Evolutionary conservation across 345 rosid genomes (phyloP).

Genomic region (Eucalyptus curtisii): DNA sequence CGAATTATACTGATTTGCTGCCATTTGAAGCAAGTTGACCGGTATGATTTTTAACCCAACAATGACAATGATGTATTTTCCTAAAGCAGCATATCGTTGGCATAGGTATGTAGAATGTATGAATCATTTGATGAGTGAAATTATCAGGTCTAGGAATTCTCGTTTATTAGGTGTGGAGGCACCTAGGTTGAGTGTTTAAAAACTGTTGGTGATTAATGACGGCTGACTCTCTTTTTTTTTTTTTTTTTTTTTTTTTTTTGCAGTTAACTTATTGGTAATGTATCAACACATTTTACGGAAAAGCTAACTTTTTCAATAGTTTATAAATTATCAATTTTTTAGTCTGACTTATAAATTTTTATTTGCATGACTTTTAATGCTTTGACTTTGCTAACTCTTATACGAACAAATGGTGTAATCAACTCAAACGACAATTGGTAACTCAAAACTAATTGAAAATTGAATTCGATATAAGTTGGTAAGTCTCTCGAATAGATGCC

Average conservation of each 20-base stretch:
- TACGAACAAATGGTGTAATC: background rate
- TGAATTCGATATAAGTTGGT: background rate
- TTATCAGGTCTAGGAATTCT: background rate
- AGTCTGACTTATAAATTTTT: background rate
- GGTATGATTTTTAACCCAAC: background rate
- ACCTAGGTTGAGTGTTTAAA: background rate
- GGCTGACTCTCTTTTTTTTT: background rate
- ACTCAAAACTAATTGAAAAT: background rate
- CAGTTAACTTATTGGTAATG: background rate
- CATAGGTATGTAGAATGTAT: background rate
- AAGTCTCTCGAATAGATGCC: background rate
- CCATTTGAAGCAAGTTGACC: background rate
- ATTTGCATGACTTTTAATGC: background rate
- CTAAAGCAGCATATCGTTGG: background rate
- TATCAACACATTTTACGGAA: background rate
- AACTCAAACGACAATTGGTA: background rate
- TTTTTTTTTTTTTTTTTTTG: background rate
- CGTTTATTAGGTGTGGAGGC: background rate
- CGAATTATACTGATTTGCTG: background rate
- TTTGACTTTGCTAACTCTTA: background rate
- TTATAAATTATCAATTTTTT: background rate
- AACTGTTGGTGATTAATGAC: background rate
- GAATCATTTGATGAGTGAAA: background rate
- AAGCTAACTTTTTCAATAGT: background rate
- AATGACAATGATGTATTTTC: background rate